Base-by-base conservation (phyloP, 2,329 filamentous ascomycete genomes). In the Aspergillus quadricinctus region DNA sequence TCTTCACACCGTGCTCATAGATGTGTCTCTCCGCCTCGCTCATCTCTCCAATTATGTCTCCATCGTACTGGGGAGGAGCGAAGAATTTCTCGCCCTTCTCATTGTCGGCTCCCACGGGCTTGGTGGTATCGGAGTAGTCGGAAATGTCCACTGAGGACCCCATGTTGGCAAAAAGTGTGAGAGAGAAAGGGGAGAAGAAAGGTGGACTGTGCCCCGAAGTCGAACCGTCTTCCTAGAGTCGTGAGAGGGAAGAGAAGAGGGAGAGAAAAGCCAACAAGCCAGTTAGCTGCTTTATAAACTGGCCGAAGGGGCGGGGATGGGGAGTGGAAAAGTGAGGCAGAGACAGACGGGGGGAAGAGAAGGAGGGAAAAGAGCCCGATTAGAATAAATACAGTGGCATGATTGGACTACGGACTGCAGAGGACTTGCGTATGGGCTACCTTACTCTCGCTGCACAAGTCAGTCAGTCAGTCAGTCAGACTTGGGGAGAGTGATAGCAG, bases 1-100 rank as follows among this genome's bases (percentile, higher is more conserved):
- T 66, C 10, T 64, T 31, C 1, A 62, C 52, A 21, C 64, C 64
- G n/a, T 61, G 57, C 25, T 65, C 63, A 53, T 63, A 61, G 48
- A 64, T 55, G 11, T 58, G 56, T 4, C 61, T 50, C 52, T 65
- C 63, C 11, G 54, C 48, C 51, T 64, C 60, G 29, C 56, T 62
- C 61, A 65, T 64, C 58, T 64, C 62, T 14, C 57, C 63, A 11
- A 59, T 56, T 10, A 63, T 54, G 11, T 63, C 61, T 23, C 56
- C 59, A 37, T 64, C 62, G 48, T 62, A 63, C 45, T 56, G 50
- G 17, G 62, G 60, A 4, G 54, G 57, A 8, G 29, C 14, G 27
- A 50, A n/a, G 4, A 51, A 56, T 10, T 52, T 35, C 29, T 57
- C 55, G 23, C 61, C 48, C 3, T 37, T 53, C 25, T 54, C 56